These are phyloP conservation scores for Yamadazyma mexicana DNA, from an alignment of 1,139 yeast genomes.

Conservation along the genomic window DNA sequence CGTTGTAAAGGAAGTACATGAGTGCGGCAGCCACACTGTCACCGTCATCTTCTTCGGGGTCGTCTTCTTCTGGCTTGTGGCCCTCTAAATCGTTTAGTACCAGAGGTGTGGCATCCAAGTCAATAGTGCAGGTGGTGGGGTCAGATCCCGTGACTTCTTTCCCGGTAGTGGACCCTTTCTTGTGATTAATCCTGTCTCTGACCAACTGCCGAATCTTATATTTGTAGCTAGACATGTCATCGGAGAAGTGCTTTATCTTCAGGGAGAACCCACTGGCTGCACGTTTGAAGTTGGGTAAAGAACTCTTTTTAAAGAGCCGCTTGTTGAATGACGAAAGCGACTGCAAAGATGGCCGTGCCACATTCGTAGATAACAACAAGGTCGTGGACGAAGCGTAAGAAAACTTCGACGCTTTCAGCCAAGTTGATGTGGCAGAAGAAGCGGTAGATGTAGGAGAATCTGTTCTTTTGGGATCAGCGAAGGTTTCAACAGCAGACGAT, in stretches of 20 bases:
- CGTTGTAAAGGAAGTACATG: slow-evolving; percentile 1
- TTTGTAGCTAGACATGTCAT: background rate
- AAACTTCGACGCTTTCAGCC: too few species aligned
- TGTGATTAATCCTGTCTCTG: background rate
- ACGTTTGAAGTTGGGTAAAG: slow-evolving; percentile 1
- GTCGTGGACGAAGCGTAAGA: background rate
- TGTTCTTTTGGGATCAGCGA: background rate
- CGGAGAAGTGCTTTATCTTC: slow-evolving; percentile 1
- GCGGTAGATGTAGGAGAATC: background rate
- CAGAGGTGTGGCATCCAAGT: background rate
- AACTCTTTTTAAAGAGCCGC: background rate
- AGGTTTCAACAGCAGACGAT: background rate
- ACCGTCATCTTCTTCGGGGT: background rate
- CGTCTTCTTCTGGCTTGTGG: background rate
- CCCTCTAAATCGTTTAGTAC: background rate
- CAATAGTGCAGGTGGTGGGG: background rate
- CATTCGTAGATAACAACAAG: background rate
- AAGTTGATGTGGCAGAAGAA: background rate
- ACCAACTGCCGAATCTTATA: background rate
- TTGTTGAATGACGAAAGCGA: background rate
- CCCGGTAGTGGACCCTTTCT: background rate
- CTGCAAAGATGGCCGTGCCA: background rate
- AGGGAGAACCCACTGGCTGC: background rate
- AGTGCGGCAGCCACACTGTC: slow-evolving; percentile 1
- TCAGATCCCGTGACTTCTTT: background rate